These are phyloP conservation scores for Yamadazyma olivae DNA, from an alignment of 805 yeast genomes.

Conservation along the genomic window DNA sequence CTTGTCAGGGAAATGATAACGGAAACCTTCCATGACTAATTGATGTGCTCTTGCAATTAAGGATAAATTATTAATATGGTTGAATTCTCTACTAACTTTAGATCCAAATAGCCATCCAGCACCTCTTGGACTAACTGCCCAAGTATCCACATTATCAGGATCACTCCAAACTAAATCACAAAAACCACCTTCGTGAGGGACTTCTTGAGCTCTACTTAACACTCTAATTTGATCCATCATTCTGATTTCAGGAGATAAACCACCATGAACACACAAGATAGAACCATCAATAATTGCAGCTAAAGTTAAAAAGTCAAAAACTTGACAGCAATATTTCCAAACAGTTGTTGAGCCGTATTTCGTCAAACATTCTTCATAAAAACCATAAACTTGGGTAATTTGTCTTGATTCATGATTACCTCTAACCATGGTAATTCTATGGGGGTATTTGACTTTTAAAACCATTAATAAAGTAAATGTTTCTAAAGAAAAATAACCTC, in stretches of 20 bases:
- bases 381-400: conserved; percentile 98
- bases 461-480: conserved; percentile 94
- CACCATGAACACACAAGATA: conserved; percentile 95
- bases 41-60: conserved; percentile 97
- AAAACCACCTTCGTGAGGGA: conserved; percentile 98
- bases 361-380: conserved; percentile 91
- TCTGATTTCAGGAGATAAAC: conserved; percentile 93
- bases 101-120: conserved; percentile 98
- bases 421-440: conserved; percentile 82
- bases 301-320: conserved; percentile 86
- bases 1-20: conserved; percentile 93
- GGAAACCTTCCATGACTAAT: conserved; percentile 96
- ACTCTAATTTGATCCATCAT: conserved; percentile 97
- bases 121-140: conserved; percentile 98
- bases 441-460: conserved; percentile 83
- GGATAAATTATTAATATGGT: conserved; percentile 85
- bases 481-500: conserved; percentile 95
- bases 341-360: conserved; percentile 94
- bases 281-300: conserved; percentile 97
- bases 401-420: conserved; percentile 98
- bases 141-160: conserved; percentile 95
- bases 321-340: conserved; percentile 96
- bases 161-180: conserved; percentile 98
- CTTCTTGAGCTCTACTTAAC: conserved; percentile 93
- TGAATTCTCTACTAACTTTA: conserved; percentile 91